phyloP scores from a whole-genome alignment of 1,284 basidiomycete genomes.

The Xerocomus nothofagi region DNA sequence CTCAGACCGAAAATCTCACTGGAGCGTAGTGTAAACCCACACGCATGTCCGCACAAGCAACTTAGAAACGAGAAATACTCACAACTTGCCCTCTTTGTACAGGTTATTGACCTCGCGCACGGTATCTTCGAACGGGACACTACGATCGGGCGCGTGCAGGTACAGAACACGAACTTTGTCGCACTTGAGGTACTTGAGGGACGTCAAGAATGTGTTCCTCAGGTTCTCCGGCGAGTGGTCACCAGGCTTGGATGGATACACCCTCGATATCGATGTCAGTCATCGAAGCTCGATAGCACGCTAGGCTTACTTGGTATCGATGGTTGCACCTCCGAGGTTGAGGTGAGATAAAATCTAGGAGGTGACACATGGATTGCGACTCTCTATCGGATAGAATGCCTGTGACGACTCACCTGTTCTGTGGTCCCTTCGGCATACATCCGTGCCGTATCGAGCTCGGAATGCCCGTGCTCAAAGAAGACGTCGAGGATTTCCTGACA shows the following conservation, averaged over 20 bases:
- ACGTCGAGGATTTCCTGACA: conserved; percentile 48
- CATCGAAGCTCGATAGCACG: background rate
- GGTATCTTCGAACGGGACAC: conserved; percentile 50
- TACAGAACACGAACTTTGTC: conserved; percentile 45
- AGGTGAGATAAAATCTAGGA: conserved; percentile 45
- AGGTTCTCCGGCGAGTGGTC: conserved; percentile 36
- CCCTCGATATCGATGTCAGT: conserved; percentile 23
- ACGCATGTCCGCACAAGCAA: background rate
- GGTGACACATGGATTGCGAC: background rate
- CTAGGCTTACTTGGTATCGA: conserved; percentile 50
- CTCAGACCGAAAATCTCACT: conserved; percentile 35
- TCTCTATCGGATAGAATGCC: background rate
- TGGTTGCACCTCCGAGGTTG: conserved; percentile 40
- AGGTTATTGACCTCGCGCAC: conserved; percentile 48
- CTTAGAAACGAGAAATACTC: conserved; percentile 3
- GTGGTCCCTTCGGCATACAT: conserved; percentile 53
- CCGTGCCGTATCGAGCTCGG: conserved; percentile 51
- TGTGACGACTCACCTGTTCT: conserved; percentile 39
- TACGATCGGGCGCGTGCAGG: conserved; percentile 52
- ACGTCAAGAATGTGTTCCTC: conserved; percentile 35
- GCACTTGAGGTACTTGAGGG: conserved; percentile 33
- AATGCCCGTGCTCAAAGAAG: conserved; percentile 44
- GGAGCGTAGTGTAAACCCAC: background rate
- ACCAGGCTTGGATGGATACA: conserved; percentile 36
- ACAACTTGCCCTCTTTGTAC: conserved; percentile 41